Evolutionary conservation across 1,139 yeast genomes (phyloP), one percentile per base, ranked within the genome.

Genomic region (Entelexis paramagnoliae): DNA sequence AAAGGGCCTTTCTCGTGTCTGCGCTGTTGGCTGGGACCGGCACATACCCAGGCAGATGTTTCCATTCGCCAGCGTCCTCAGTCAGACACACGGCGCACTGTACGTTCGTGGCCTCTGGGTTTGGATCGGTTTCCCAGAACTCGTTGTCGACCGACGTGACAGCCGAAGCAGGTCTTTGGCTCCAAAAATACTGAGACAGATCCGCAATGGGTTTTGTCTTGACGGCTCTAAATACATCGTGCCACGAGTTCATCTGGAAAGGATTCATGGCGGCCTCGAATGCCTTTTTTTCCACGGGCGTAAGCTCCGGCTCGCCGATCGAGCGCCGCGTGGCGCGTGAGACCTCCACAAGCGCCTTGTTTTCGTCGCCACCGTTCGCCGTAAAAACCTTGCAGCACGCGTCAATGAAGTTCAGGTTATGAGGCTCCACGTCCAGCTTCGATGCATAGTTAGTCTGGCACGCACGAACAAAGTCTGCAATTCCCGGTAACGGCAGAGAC

Each of bases 321-420:
- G 34, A 26, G 19, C 42, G 49, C 10, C 41, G 36, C 9, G 40
- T 36, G 30, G 52, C 24, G 4, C 49, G 41, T 19, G 49, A 36
- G 6, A 56, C 54, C 17, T 30, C 46, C 9, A 43, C 30, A 1
- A 43, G n/a, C 16, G 52, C 52, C 22, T 29, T 33, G 32, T 33
- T 33, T 10, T 48, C 39, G 79, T 77, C 51, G 73, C 17, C 50
- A 35, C n/a, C 46, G 43, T 82, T 85, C 14, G 73, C 62, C 43
- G 70, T 53, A 77, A 72, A 43, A 84, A 64, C 22, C 83, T 28
- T 13, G 24, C 58, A 54, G 49, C 58, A 74, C 1, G 81, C 79
- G 66, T 91, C 98, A 58, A 84, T 68, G 59, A 88, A 89, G 62
- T 89, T 88, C 4, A 95, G 89, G 4, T 81, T 68, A 1, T 68